A percentile compares a stretch with the other conserved stretches of the same genome.
These are phyloP conservation scores for Apostasia shenzhenica DNA, from an alignment of 106 monocot genomes.

Conservation along the genomic window DNA sequence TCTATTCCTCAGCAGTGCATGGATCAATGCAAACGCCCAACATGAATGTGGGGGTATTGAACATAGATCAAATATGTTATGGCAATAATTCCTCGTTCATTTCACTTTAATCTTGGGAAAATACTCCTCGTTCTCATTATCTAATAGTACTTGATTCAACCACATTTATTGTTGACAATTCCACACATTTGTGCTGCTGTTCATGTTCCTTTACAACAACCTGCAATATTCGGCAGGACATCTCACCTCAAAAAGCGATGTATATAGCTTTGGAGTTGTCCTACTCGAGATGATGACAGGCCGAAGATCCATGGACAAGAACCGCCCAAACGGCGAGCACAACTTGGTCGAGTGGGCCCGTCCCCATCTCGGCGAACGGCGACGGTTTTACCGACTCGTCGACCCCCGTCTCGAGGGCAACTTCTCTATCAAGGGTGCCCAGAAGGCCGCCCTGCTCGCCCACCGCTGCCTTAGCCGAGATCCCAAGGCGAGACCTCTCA, in stretches of 20 bases:
- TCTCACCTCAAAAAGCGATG: constrained; percentile 84
- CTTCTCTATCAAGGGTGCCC: constrained; percentile 83
- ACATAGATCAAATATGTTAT: too few relatives aligned
- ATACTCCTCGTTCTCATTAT: too few relatives aligned
- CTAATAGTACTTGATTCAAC: too few relatives aligned
- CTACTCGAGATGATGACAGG: constrained; percentile 91
- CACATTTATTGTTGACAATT: too few relatives aligned
- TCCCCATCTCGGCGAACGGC: constrained; percentile 59
- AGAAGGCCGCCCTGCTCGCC: constrained; percentile 66
- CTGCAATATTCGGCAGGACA: constrained; percentile 41
- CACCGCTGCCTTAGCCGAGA: constrained; percentile 73
- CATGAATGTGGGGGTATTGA: too few relatives aligned
- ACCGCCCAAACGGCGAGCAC: constrained; percentile 81
- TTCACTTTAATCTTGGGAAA: too few relatives aligned
- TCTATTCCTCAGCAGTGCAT: too few relatives aligned
- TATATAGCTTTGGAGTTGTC: constrained; percentile 92
- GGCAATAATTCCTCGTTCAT: too few relatives aligned
- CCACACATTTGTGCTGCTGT: too few relatives aligned
- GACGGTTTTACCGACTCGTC: constrained; percentile 60
- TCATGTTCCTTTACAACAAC: too few relatives aligned
- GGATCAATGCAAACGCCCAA: too few relatives aligned
- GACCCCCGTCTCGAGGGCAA: constrained; percentile 77
- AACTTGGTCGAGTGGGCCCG: constrained; percentile 90
- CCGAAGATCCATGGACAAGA: constrained; percentile 83
- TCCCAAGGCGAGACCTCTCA: constrained; percentile 71